A percentile compares a stretch with the other conserved stretches of the same genome.
Evolutionary conservation across 2,329 filamentous ascomycete species (phyloP).

Genomic region (Biscogniauxia mediterranea): DNA sequence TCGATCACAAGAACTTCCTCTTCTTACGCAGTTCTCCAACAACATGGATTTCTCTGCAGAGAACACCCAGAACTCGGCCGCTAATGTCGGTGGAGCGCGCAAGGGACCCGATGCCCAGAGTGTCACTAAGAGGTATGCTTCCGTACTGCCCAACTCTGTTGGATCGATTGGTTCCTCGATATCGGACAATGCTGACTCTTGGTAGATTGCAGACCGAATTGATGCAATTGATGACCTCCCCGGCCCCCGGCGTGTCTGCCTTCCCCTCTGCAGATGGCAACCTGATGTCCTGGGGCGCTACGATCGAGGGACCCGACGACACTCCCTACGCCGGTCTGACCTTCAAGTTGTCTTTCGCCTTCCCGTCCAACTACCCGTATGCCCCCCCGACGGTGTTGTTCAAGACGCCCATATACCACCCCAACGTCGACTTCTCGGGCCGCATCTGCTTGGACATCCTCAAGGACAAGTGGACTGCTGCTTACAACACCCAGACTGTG

Average conservation of each 20-base stretch:
- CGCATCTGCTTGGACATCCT: conserved; percentile 97
- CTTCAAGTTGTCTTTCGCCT: conserved; percentile 89
- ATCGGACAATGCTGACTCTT: conserved; percentile 1
- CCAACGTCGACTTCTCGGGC: conserved; percentile 96
- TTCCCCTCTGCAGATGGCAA: conserved; percentile 91
- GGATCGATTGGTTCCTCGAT: not conserved
- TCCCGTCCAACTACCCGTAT: conserved; percentile 92
- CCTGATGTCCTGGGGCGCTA: conserved; percentile 88
- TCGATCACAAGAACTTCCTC: not conserved
- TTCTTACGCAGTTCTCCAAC: not conserved
- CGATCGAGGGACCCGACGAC: conserved; percentile 85
- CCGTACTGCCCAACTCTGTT: not conserved
- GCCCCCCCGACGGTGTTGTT: conserved; percentile 87
- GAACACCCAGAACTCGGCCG: conserved; percentile 66
- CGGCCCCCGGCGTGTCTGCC: conserved; percentile 88
- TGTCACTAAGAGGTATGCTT: conserved; percentile 70
- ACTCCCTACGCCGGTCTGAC: conserved; percentile 87
- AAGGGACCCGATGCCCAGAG: conserved; percentile 66
- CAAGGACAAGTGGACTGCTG: conserved; percentile 98
- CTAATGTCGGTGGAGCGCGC: conserved; percentile 58
- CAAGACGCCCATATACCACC: conserved; percentile 98
- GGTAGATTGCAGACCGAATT: conserved; percentile 89
- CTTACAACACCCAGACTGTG: conserved; percentile 94
- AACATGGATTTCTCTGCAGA: conserved; percentile 55
- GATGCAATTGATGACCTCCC: conserved; percentile 97